A percentile compares a stretch with the other conserved stretches of the same genome.
These are phyloP conservation scores for Sporothrix variecibatus DNA, from an alignment of 2,329 filamentous ascomycete genomes.

Conservation along the genomic window DNA sequence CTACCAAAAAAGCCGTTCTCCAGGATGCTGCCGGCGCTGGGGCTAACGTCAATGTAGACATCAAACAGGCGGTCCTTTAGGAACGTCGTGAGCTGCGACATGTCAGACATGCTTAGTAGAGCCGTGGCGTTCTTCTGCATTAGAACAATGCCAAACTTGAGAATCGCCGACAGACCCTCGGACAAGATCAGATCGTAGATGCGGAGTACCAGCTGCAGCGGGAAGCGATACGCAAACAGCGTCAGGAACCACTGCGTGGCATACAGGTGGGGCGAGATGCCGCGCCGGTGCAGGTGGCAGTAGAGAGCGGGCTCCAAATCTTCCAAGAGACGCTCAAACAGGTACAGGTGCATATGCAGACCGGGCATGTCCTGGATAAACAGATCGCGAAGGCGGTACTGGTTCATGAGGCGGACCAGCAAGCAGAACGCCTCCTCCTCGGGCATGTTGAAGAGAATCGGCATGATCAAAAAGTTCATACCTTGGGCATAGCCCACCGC, in stretches of 20 bases:
- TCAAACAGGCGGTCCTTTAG: conserved; percentile 94
- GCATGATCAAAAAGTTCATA: conserved; percentile 99
- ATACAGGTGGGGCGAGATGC: conserved; percentile 89
- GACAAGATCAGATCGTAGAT: conserved; percentile 96
- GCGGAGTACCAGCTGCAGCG: conserved; percentile 89
- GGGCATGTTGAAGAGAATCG: conserved; percentile 94
- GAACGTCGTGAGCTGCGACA: conserved; percentile 84
- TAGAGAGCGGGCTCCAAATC: conserved; percentile 92
- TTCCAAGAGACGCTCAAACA: conserved; percentile 91
- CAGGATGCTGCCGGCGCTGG: conserved; percentile 87
- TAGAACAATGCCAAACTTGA: conserved; percentile 91
- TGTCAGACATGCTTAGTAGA: conserved; percentile 83
- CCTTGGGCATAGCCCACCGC: conserved; percentile 95
- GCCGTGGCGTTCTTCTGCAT: conserved; percentile 91
- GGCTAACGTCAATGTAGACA: conserved; percentile 92
- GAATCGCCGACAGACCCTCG: conserved; percentile 87
- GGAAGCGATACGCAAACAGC: conserved; percentile 97
- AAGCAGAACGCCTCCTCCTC: conserved; percentile 96
- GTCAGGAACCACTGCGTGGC: conserved; percentile 99
- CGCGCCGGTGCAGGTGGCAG: conserved; percentile 85
- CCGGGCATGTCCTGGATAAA: conserved; percentile 97
- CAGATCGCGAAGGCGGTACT: conserved; percentile 88
- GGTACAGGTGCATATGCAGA: conserved; percentile 87
- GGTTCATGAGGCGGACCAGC: conserved; percentile 92
- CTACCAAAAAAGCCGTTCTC: conserved; percentile 98